Percentiles rank a stretch among this genome's conserved stretches.
These are phyloP conservation scores for Straminergon stramineum DNA, from an alignment of 225 moss, liverwort and hornwort genomes.

Conservation along the genomic window DNA sequence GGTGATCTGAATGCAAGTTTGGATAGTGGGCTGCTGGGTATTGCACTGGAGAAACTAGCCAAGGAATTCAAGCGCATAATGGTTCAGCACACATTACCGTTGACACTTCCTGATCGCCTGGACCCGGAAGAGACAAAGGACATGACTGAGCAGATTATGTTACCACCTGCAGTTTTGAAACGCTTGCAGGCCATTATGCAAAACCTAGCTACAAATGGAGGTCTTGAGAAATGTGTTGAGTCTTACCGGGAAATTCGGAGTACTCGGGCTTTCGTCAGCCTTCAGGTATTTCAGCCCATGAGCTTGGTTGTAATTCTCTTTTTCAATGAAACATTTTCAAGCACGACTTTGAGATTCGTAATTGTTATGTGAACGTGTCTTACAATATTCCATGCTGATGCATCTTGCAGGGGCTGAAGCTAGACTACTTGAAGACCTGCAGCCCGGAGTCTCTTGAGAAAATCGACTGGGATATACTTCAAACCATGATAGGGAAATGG, in stretches of 20 bases:
- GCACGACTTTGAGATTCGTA: background rate
- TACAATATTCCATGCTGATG: background rate
- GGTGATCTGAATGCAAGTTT: slow-evolving; percentile 23
- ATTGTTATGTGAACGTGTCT: background rate
- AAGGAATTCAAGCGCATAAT: slow-evolving; percentile 62
- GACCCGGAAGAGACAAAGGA: slow-evolving; percentile 12
- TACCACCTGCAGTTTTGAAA: slow-evolving; percentile 33
- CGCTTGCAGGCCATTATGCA: slow-evolving; percentile 38
- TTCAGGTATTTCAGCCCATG: slow-evolving; percentile 27
- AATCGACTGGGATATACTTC: slow-evolving; percentile 67
- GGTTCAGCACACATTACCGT: slow-evolving; percentile 49
- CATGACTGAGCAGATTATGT: slow-evolving; percentile 34
- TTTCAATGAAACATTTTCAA: background rate
- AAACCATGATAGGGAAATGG: slow-evolving; percentile 85
- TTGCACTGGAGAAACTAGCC: slow-evolving; percentile 60
- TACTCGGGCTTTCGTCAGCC: slow-evolving; percentile 54
- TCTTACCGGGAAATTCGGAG: slow-evolving; percentile 51
- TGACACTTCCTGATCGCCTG: slow-evolving; percentile 47
- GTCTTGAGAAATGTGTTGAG: slow-evolving; percentile 47
- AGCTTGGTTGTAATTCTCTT: background rate
- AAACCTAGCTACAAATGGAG: slow-evolving; percentile 24
- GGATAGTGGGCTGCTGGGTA: slow-evolving; percentile 57
- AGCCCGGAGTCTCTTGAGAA: slow-evolving; percentile 58
- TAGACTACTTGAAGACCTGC: slow-evolving; percentile 52
- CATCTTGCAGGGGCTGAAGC: slow-evolving; percentile 44